Evolutionary conservation across 192 early-diverging fungal genomes (phyloP).

Genomic region (Coemansia sp.): DNA sequence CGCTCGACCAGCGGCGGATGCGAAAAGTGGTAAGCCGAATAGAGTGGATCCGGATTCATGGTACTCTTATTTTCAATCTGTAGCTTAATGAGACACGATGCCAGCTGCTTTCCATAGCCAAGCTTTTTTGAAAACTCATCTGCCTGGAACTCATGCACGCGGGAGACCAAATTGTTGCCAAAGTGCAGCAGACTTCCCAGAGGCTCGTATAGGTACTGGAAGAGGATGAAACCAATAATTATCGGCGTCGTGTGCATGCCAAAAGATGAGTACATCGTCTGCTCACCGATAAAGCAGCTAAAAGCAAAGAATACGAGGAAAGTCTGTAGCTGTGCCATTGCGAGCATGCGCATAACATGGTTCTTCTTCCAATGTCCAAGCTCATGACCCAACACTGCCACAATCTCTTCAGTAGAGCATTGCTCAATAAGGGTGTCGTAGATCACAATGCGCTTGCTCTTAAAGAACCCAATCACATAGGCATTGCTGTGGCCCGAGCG

Average conservation of each 20-base stretch:
- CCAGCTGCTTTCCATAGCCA: conserved; percentile 71
- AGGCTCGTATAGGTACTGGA: conserved; percentile 83
- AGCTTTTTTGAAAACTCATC: conserved; percentile 85
- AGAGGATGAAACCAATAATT: conserved; percentile 88
- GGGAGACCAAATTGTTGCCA: conserved; percentile 73
- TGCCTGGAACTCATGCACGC: conserved; percentile 90
- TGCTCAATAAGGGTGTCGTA: conserved; percentile 92
- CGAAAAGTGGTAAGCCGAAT: conserved; percentile 87
- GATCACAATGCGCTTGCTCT: conserved; percentile 95
- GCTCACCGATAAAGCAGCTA: conserved; percentile 71
- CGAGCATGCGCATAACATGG: conserved; percentile 78
- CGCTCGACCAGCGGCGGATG: conserved; percentile 92
- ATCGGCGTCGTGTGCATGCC: conserved; percentile 76
- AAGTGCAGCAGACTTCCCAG: conserved; percentile 75
- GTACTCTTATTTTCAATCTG: conserved; percentile 85
- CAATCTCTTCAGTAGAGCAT: conserved; percentile 78
- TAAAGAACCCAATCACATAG: conserved; percentile 94
- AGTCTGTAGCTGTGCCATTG: conserved; percentile 70
- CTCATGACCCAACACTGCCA: conserved; percentile 94
- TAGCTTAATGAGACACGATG: conserved; percentile 82
- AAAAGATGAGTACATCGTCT: conserved; percentile 78
- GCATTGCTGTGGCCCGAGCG: conserved; percentile 92
- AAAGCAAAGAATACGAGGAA: conserved; percentile 77
- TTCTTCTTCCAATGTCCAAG: conserved; percentile 91
- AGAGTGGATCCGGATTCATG: conserved; percentile 82